These are phyloP conservation scores for Caulochytrium protostelioides DNA, from an alignment of 371 early-diverging fungal species.

Conservation along the genomic window DNA sequence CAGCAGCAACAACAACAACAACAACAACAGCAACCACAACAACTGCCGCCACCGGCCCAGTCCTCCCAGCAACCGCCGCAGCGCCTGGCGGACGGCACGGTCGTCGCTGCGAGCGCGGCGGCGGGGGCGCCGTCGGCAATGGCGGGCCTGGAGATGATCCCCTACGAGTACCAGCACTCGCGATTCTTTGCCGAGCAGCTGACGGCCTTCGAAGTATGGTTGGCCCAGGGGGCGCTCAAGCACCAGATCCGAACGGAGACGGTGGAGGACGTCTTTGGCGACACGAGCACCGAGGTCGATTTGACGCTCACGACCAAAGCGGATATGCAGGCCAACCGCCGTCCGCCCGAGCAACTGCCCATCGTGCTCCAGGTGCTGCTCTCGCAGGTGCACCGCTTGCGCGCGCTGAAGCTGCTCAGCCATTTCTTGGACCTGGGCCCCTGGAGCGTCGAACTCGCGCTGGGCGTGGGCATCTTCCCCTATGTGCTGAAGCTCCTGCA, in stretches of 20 bases:
- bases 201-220: conserved; percentile 91
- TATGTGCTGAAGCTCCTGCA: conserved; percentile 88
- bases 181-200: conserved; percentile 86
- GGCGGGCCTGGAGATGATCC: conserved; percentile 4
- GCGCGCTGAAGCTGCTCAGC: conserved; percentile 72
- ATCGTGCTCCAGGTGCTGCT: conserved; percentile 87
- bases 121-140: too few relatives aligned
- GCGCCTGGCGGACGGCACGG: too few relatives aligned
- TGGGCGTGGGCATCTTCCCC: conserved; percentile 88
- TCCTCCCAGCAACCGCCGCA: too few relatives aligned
- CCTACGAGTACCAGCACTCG: conserved; percentile 45
- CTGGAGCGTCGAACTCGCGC: conserved; percentile 81
- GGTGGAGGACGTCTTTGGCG: too few relatives aligned
- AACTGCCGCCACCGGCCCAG: too few relatives aligned
- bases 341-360: conserved; percentile 83
- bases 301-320: neutral
- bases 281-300: neutral
- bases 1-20: conserved; percentile 5
- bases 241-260: conserved; percentile 9
- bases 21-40: too few relatives aligned
- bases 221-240: conserved; percentile 38
- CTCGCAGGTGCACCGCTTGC: conserved; percentile 76
- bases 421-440: conserved; percentile 82
- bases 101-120: too few relatives aligned
- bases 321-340: conserved; percentile 25